Percentiles rank a stretch among this genome's conserved stretches.
phyloP scores from a whole-genome alignment of 257 asterid species.

The Prunella vulgaris region DNA sequence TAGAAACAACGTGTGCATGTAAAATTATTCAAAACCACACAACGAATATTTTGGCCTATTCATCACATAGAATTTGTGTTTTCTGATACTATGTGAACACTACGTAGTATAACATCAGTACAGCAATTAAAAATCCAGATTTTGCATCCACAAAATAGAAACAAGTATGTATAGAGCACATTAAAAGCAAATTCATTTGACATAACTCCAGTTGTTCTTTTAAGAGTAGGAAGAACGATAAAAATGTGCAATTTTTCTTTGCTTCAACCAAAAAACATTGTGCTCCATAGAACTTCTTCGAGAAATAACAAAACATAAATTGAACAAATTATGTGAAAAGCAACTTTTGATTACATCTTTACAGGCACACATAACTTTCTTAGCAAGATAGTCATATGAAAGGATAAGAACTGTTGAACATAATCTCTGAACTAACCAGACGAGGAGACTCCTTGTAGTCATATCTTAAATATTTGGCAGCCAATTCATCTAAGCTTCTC shows the following conservation, averaged over 20 bases:
- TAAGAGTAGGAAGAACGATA: background rate
- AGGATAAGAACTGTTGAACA: background rate
- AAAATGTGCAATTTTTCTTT: background rate
- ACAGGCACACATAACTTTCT: background rate
- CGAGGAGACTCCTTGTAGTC: constrained; percentile 75
- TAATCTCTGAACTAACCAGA: constrained; percentile 56
- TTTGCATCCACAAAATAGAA: background rate
- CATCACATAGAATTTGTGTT: background rate
- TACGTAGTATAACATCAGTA: background rate
- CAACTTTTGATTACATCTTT: constrained; percentile 2
- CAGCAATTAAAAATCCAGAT: background rate
- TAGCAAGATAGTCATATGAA: background rate
- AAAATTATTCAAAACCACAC: constrained; percentile 1
- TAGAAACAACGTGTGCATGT: background rate
- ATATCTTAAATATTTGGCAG: constrained; percentile 76
- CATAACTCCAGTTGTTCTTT: background rate
- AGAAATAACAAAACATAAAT: background rate
- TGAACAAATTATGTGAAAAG: background rate
- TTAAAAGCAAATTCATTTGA: background rate
- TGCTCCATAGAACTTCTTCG: background rate
- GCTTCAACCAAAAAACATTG: background rate
- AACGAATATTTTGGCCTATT: background rate
- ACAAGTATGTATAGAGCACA: background rate
- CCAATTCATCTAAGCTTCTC: constrained; percentile 84
- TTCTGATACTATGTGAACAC: background rate